A percentile compares a stretch with the other conserved stretches of the same genome.
Conservation (phyloP, 148 eudicot species). For the Chenopodium formosanum region DNA sequence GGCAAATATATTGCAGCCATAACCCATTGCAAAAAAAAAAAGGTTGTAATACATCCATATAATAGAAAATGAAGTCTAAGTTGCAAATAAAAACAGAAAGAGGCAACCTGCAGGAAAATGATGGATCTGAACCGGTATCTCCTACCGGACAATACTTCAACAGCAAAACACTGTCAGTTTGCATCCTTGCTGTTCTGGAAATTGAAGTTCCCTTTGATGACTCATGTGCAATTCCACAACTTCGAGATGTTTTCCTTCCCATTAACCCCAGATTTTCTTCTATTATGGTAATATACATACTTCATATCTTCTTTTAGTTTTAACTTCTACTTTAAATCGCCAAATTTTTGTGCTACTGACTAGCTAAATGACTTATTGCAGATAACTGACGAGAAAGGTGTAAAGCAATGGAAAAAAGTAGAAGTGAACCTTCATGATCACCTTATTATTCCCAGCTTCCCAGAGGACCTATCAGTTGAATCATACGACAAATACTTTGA, state of each 20-base stretch:
- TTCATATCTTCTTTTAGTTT: neutral
- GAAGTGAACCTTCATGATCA: conserved; percentile 60
- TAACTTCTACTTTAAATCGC: neutral
- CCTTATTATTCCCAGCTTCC: conserved; percentile 41
- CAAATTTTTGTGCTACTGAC: too few species aligned
- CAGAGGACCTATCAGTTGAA: conserved; percentile 31
- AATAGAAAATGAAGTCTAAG: conserved; percentile 9
- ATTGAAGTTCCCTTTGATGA: conserved; percentile 47
- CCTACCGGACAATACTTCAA: conserved; percentile 70
- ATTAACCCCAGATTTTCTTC: conserved; percentile 67
- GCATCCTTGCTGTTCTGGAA: conserved; percentile 47
- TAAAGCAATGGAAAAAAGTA: conserved; percentile 61
- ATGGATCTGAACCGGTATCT: conserved; percentile 48
- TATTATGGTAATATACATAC: conserved; percentile 39
- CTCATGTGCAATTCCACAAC: conserved; percentile 29
- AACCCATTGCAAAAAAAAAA: too few species aligned
- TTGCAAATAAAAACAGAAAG: conserved; percentile 15
- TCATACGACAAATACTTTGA: conserved; percentile 44
- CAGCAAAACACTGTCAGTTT: conserved; percentile 52
- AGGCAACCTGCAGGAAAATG: neutral
- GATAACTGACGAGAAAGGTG: conserved; percentile 51
- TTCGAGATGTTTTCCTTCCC: conserved; percentile 50
- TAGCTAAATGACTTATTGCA: conserved; percentile 4
- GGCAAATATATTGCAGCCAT: too few species aligned
- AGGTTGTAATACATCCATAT: too few species aligned